A percentile compares a stretch with the other conserved stretches of the same genome.
These are phyloP conservation scores for Noccaea bulbosa DNA, from an alignment of 345 rosid species.

Conservation along the genomic window DNA sequence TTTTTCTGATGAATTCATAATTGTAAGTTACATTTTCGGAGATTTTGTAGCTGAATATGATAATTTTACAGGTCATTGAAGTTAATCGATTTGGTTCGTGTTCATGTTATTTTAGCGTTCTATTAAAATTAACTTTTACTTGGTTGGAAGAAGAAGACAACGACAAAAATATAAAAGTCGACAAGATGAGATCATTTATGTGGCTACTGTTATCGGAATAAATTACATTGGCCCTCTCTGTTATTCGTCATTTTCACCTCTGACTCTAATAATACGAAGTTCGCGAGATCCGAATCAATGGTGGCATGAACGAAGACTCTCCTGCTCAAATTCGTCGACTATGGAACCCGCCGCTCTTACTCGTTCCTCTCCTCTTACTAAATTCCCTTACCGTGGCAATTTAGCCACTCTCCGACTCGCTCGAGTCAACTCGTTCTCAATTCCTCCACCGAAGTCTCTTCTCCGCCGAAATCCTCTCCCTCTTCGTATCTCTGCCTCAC, in stretches of 20 bases:
- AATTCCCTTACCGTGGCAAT: conserved; percentile 46
- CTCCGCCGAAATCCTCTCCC: conserved; percentile 38
- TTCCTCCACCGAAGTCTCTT: conserved; percentile 32
- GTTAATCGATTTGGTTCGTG: neutral
- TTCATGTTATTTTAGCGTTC: neutral
- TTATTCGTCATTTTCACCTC: conserved; percentile 6
- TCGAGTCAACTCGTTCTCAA: conserved; percentile 49
- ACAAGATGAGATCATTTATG: conserved; percentile 36
- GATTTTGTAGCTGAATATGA: conserved; percentile 19
- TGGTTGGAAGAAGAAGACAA: neutral
- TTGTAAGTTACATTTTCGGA: conserved; percentile 2
- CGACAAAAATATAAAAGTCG: neutral
- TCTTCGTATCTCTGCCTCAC: conserved; percentile 40
- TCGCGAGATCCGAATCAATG: conserved; percentile 40
- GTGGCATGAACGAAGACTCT: conserved; percentile 25
- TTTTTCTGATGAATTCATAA: conserved; percentile 26
- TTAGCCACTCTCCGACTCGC: conserved; percentile 42
- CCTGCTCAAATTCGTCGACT: conserved; percentile 9
- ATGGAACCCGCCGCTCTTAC: conserved; percentile 59
- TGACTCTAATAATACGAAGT: neutral
- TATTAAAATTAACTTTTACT: neutral
- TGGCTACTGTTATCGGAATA: conserved; percentile 39
- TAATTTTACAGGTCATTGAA: neutral
- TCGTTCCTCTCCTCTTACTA: conserved; percentile 46
- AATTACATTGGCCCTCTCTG: neutral